phyloP scores from a whole-genome alignment of 179 eudicot species.

The Gypsophila paniculata region DNA sequence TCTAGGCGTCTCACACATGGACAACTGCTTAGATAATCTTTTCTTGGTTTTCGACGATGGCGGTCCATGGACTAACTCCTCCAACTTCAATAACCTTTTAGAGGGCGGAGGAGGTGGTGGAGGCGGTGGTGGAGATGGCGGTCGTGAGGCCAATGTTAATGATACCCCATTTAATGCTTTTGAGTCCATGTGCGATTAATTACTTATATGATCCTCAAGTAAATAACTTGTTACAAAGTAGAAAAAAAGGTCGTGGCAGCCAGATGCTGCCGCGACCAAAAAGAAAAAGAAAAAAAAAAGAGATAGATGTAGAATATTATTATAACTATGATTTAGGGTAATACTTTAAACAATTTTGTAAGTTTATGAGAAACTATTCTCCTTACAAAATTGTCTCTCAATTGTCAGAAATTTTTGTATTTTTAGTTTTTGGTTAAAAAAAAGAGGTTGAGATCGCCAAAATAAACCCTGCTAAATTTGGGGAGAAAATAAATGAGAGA shows the following conservation, averaged over 20 bases:
- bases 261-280: conserved; percentile 30
- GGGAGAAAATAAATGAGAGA: background rate
- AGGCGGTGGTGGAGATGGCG: conserved; percentile 22
- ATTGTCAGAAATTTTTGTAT: background rate
- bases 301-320: background rate
- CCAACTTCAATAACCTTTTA: conserved; percentile 24
- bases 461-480: conserved; percentile 7
- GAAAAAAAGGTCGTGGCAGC: conserved; percentile 29
- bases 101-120: conserved; percentile 21
- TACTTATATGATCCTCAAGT: conserved; percentile 11
- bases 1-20: conserved; percentile 58
- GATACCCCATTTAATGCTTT: background rate
- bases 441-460: background rate
- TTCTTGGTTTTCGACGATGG: conserved; percentile 45
- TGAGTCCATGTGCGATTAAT: conserved; percentile 6
- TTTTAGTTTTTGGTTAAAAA: background rate
- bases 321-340: background rate
- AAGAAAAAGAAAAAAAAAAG: background rate
- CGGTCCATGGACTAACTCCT: conserved; percentile 55
- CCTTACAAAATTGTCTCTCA: conserved; percentile 5
- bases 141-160: background rate
- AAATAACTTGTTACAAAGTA: background rate
- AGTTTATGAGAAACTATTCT: background rate
- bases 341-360: conserved; percentile 1
- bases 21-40: conserved; percentile 53